A percentile compares a stretch with the other conserved stretches of the same genome.
These are phyloP conservation scores for Tetratostichococcus sp. DNA, from an alignment of 139 green algal species.

Conservation along the genomic window DNA sequence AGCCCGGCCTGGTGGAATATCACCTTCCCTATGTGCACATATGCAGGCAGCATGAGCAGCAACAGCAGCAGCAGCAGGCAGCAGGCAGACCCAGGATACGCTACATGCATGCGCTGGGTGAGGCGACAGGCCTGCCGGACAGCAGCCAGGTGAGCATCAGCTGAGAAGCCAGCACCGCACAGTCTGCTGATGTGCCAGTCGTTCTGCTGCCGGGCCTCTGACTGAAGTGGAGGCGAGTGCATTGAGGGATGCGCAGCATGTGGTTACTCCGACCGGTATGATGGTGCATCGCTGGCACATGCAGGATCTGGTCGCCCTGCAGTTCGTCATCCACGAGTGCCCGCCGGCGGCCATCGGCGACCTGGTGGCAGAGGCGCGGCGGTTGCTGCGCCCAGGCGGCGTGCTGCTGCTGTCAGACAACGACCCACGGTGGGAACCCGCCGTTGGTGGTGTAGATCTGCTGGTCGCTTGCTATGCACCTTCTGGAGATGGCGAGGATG, in stretches of 20 bases:
- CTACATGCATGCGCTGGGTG: slow-evolving; percentile 68
- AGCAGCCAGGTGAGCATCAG: background rate
- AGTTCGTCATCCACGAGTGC: slow-evolving; percentile 86
- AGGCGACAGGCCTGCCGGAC: slow-evolving; percentile 48
- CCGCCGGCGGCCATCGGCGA: slow-evolving; percentile 32
- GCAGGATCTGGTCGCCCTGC: slow-evolving; percentile 69
- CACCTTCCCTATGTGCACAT: too few relatives aligned
- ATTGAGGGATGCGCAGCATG: too few relatives aligned
- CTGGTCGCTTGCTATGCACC: too few relatives aligned
- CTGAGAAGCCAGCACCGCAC: too few relatives aligned
- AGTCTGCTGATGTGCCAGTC: too few relatives aligned
- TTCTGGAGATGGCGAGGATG: too few relatives aligned
- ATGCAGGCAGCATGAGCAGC: background rate
- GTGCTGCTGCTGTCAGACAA: slow-evolving; percentile 75
- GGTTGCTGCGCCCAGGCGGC: slow-evolving; percentile 70
- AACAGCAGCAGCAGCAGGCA: background rate
- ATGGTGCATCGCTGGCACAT: too few relatives aligned
- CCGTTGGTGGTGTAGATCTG: background rate
- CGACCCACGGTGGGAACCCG: slow-evolving; percentile 42
- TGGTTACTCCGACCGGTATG: too few relatives aligned
- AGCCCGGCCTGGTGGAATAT: too few relatives aligned
- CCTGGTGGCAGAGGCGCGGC: slow-evolving; percentile 44
- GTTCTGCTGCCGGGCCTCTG: too few relatives aligned
- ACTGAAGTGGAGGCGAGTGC: too few relatives aligned
- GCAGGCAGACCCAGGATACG: slow-evolving; percentile 32